phyloP scores from a whole-genome alignment of 1,139 yeast species.

The Protomyces inundatus region DNA sequence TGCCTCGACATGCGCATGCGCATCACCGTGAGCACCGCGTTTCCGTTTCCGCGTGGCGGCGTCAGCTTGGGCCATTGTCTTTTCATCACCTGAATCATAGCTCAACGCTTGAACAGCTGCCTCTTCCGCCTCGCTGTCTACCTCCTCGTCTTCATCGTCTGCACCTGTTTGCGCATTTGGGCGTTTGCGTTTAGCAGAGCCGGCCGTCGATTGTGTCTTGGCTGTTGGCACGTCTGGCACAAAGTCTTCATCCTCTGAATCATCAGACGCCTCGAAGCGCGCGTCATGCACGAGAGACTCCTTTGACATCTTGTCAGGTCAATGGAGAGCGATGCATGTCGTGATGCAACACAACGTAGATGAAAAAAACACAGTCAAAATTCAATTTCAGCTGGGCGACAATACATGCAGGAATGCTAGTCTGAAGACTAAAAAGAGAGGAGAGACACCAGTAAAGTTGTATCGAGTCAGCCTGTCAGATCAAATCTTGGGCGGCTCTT shows the following conservation, averaged over 20 bases:
- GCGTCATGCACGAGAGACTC: neutral
- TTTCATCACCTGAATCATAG: constrained; percentile 27
- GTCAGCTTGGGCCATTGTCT: neutral
- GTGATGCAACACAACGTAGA: too few species aligned
- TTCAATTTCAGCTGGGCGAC: too few species aligned
- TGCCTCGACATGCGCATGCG: constrained; percentile 32
- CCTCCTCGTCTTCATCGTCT: constrained; percentile 8
- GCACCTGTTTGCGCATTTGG: neutral
- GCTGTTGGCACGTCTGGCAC: neutral
- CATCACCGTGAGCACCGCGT: constrained; percentile 24
- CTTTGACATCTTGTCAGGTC: too few species aligned
- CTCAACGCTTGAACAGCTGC: constrained; percentile 10
- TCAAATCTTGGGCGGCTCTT: neutral
- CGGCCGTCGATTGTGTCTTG: neutral
- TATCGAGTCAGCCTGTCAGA: neutral
- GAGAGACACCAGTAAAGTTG: neutral
- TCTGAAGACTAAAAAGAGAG: neutral
- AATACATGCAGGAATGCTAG: too few species aligned
- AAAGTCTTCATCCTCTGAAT: constrained; percentile 24
- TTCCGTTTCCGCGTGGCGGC: neutral
- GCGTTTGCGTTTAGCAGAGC: neutral
- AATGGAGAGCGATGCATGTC: too few species aligned
- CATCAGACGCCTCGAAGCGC: constrained; percentile 12
- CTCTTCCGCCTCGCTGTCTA: constrained; percentile 36
- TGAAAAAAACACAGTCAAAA: too few species aligned